These are phyloP conservation scores for Dactylellina drechsleri DNA, from an alignment of 2,329 filamentous ascomycete genomes.

Conservation along the genomic window DNA sequence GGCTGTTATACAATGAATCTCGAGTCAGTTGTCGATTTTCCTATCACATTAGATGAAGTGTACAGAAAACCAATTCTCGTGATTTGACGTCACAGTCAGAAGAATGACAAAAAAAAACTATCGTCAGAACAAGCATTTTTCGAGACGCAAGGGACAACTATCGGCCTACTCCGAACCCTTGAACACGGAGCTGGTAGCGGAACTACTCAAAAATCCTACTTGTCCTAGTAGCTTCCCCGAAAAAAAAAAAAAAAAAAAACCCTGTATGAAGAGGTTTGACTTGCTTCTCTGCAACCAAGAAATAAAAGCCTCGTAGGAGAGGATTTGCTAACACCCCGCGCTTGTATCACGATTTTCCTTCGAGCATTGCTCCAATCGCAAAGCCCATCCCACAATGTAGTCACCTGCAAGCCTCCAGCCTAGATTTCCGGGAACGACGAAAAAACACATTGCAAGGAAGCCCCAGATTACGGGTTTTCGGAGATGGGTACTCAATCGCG, in stretches of 20 bases:
- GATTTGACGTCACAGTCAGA: no score
- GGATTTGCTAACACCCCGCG: no score
- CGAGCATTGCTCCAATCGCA: slow-evolving; percentile 1
- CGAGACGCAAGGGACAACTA: not conserved
- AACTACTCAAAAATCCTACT: not conserved
- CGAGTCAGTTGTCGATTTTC: no score
- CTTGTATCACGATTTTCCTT: not conserved
- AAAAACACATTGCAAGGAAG: not conserved
- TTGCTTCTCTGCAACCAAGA: no score
- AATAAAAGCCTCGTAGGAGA: no score
- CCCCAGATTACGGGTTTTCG: slow-evolving; percentile 23
- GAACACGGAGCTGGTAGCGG: not conserved
- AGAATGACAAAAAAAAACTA: no score
- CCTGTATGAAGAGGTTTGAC: no score
- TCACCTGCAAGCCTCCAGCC: slow-evolving; percentile 27
- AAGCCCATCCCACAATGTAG: not conserved
- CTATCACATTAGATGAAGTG: no score
- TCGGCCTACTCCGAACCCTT: not conserved
- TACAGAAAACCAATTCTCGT: no score
- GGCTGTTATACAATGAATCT: no score
- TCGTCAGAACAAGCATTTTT: not conserved
- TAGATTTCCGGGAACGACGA: slow-evolving; percentile 12
- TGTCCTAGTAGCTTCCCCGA: not conserved
- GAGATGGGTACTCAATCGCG: slow-evolving; percentile 16
- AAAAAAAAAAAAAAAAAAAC: not conserved